Evolutionary conservation across 805 yeast genomes (phyloP).

Genomic region (Candida endomychidarum): DNA sequence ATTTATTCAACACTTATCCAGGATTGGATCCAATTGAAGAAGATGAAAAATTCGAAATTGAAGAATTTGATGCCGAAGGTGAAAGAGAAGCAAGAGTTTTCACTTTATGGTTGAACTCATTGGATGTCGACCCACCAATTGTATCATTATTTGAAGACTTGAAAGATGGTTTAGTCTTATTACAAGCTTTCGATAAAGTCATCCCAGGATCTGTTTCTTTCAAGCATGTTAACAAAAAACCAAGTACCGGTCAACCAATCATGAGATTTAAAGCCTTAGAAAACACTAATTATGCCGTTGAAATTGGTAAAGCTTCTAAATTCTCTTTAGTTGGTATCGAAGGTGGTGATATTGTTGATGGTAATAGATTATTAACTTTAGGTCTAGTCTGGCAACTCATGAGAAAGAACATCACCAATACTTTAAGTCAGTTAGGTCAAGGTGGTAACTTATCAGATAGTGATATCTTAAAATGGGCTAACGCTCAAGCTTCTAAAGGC

Average conservation of each 20-base stretch:
- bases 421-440: slow-evolving; percentile 68
- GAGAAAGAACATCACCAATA: slow-evolving; percentile 91
- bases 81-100: slow-evolving; percentile 99
- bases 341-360: slow-evolving; percentile 96
- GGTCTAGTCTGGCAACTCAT: slow-evolving; percentile 98
- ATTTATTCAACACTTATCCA: slow-evolving; percentile 93
- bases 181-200: slow-evolving; percentile 94
- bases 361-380: slow-evolving; percentile 81
- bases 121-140: slow-evolving; percentile 95
- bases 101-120: slow-evolving; percentile 94
- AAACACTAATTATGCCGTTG: slow-evolving; percentile 98
- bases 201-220: slow-evolving; percentile 87
- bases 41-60: slow-evolving; percentile 87
- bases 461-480: slow-evolving; percentile 94
- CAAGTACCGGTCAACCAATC: slow-evolving; percentile 70
- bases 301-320: slow-evolving; percentile 86
- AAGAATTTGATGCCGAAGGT: slow-evolving; percentile 98
- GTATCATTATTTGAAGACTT: slow-evolving; percentile 89
- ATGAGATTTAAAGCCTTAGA: slow-evolving; percentile 93
- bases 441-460: slow-evolving; percentile 74
- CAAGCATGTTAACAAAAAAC: slow-evolving; percentile 80
- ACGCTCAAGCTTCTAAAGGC: slow-evolving; percentile 78
- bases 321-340: slow-evolving; percentile 97
- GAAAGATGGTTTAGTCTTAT: slow-evolving; percentile 83
- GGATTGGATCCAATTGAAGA: slow-evolving; percentile 96